Base-by-base conservation (phyloP, 176 grass and related monocot species). In the Musa itinerans region DNA sequence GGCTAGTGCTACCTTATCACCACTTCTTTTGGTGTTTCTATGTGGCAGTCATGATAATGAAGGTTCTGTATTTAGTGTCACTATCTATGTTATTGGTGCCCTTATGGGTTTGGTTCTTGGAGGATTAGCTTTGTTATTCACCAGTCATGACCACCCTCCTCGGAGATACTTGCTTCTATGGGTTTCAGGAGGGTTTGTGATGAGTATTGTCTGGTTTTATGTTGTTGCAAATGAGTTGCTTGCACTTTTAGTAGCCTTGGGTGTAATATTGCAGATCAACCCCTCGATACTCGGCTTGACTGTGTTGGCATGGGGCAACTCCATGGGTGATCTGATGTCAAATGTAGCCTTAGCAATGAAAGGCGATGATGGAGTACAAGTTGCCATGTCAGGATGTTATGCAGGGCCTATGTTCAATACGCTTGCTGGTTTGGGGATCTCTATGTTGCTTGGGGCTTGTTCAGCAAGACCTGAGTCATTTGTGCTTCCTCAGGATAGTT, bases 351-450 rank as follows among this genome's bases (percentile, higher is more conserved):
- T 78, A 52, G 76, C 52, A n/a, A 50, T 78, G 23, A 69, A 55
- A 54, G 63, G 76, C 11, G 63, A 64, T 14, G 76, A 78, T 78
- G 76, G 34, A 23, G 76, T 78, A 13, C 76, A 78, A 55, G 52
- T 78, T 68, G 76, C 76, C 52, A 68, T 68, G 51, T 78, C 76
- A 66, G 76, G 76, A 78, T 78, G 76, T 68, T 78, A 78, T 78
- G 76, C 76, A 14, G 76, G 76, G 52, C 76, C 76, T 1, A 78
- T 78, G 64, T 78, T 78, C 8, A 78, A 78, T 52, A 78, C 64
- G 4, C 76, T 78, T 13, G 76, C 50, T 34, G 76, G 76, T 54
- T 52, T 78, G 16, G 76, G 76, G 24, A 68, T 78, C 2, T 78
- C 76, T 19, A 29, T 78, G 64, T 68, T 78, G 76, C 49, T 78